Percentiles rank a stretch among this genome's conserved stretches.
Conservation (phyloP, 805 yeast species). For the Saturnispora zaruensis region DNA sequence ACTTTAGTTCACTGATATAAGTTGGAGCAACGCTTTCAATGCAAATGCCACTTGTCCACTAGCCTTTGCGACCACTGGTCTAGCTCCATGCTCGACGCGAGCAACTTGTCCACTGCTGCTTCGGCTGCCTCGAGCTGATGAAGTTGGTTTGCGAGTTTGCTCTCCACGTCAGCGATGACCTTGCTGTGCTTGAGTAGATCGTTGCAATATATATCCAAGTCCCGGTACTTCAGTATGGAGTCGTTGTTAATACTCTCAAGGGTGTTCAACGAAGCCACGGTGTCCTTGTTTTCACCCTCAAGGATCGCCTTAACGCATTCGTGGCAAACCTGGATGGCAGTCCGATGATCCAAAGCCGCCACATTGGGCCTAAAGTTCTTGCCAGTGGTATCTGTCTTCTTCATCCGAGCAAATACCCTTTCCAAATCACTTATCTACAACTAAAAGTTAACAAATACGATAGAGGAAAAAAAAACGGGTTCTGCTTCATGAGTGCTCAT, state of each 20-base stretch:
- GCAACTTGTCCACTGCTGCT: neutral
- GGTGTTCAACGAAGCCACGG: constrained; percentile 36
- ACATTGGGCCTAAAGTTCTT: neutral
- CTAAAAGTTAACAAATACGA: neutral
- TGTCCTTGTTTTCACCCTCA: constrained; percentile 28
- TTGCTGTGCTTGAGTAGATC: constrained; percentile 1
- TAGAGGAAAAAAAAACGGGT: neutral
- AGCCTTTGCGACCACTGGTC: constrained; percentile 27
- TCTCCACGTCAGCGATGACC: constrained; percentile 15
- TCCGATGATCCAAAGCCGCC: constrained; percentile 17
- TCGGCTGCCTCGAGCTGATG: constrained; percentile 1
- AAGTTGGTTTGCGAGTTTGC: neutral
- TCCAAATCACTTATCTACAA: neutral
- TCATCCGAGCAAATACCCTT: neutral
- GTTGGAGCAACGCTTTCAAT: neutral
- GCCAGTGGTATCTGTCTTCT: neutral
- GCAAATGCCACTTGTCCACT: neutral
- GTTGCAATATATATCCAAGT: constrained; percentile 34
- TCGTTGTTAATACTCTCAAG: constrained; percentile 51
- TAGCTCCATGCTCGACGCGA: constrained; percentile 32
- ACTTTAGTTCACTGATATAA: neutral
- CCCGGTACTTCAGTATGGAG: constrained; percentile 43
- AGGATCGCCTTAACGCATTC: constrained; percentile 28
- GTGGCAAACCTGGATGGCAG: constrained; percentile 21
- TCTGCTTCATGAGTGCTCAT: neutral